Base-by-base conservation (phyloP, 345 rosid genomes). In the Combretum micranthum region DNA sequence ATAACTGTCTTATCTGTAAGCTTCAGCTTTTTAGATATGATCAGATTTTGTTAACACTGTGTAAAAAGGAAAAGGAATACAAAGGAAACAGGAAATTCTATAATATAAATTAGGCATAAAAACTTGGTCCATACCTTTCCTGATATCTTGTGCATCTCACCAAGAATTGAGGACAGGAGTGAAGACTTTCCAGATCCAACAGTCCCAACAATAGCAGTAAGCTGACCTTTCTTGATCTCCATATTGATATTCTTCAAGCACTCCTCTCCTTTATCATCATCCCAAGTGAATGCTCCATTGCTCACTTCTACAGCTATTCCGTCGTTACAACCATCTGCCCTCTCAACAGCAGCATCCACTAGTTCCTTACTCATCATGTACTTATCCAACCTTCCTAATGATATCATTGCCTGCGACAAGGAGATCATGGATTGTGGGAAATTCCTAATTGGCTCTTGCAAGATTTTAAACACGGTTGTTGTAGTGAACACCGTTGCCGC, bases 121-220 rank as follows among this genome's bases (percentile, higher is more conserved):
- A 32, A 32, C 39, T 32, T 32, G 39, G 39, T 32, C 42, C 75
- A n/a, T 55, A 87, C 96, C 83, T 76, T 77, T 52, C 98, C 98
- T 0, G 87, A 72, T 52, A 80, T 64, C 71, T 76, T 88, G 78
- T 88, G 89, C 98, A 92, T 92, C 72, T 92, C 98, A 46, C 98
- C 98, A 25, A 92, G 93, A 70, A 88, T 42, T 20, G 95, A 83
- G 44, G 88, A 87, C n/a, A 92, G 69, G 22, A 92, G 80, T 52
- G 98, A 88, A 12, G 95, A 92, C 69, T 88, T 92, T 55, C 98
- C 98, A 0, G 95, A 83, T 56, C 98, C 98, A 44, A 92, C 98
- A 0, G 87, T 88, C 53, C 96, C 98, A 52, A 92, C 98, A 50
- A 92, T 81, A 5, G 96, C 88, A 0, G 95, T 68, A 50, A 92